These are phyloP conservation scores for Moesziomyces globuligerus DNA, from an alignment of 1,284 basidiomycete genomes.

Conservation along the genomic window DNA sequence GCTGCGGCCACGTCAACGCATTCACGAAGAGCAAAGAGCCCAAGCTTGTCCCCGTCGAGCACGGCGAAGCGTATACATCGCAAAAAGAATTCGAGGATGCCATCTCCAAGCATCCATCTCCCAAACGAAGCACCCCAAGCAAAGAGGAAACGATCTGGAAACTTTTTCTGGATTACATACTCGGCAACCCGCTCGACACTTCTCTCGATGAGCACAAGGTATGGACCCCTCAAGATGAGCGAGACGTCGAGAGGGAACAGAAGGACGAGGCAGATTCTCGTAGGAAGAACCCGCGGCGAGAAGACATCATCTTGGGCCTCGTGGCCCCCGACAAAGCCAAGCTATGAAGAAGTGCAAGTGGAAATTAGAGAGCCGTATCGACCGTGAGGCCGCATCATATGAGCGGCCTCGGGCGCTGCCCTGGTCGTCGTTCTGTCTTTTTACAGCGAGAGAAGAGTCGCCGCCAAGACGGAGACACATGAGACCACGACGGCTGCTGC, in stretches of 20 bases:
- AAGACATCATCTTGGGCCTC: constrained; percentile 29
- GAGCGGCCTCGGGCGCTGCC: neutral
- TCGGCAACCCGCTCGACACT: constrained; percentile 34
- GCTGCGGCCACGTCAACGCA: constrained; percentile 47
- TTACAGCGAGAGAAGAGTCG: constrained; percentile 1
- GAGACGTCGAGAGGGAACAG: constrained; percentile 30
- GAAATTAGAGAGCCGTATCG: neutral
- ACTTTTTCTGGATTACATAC: constrained; percentile 48
- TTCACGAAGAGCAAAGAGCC: constrained; percentile 37
- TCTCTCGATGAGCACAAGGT: constrained; percentile 30
- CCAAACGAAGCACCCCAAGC: constrained; percentile 24
- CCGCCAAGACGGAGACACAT: neutral
- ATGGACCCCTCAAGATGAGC: constrained; percentile 41
- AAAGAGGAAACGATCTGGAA: constrained; percentile 57
- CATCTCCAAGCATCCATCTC: constrained; percentile 21
- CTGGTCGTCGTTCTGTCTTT: no score
- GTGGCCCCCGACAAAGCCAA: constrained; percentile 24
- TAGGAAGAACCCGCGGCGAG: constrained; percentile 16
- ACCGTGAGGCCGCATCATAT: no score
- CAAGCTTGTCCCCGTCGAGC: constrained; percentile 30
- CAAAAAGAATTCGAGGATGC: constrained; percentile 21
- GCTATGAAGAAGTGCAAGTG: constrained; percentile 9
- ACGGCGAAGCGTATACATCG: constrained; percentile 49
- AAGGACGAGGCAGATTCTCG: constrained; percentile 18
- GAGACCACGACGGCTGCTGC: neutral